A percentile compares a stretch with the other conserved stretches of the same genome.
phyloP scores from a whole-genome alignment of 1,284 basidiomycete species.

The Heterobasidion occidentale region DNA sequence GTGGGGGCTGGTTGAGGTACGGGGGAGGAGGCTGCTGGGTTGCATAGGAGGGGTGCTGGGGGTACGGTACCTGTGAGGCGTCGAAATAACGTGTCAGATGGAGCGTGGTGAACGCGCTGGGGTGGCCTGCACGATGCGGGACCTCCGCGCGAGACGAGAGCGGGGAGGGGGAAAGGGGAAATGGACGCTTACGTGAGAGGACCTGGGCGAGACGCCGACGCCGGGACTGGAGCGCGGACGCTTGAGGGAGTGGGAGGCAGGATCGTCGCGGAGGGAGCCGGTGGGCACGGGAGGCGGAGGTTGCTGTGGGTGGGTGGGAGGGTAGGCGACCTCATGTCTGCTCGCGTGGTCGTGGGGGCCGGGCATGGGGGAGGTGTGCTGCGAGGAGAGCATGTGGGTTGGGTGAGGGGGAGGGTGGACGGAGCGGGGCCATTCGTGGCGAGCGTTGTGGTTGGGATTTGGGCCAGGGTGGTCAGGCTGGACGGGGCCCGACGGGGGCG shows the following conservation, averaged over 20 bases:
- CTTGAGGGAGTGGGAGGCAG: constrained; percentile 3
- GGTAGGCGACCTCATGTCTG: constrained; percentile 7
- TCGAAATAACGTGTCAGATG: constrained; percentile 14
- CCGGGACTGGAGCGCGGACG: constrained; percentile 21
- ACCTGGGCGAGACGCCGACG: constrained; percentile 25
- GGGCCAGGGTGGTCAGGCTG: constrained; percentile 9
- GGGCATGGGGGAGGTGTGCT: constrained; percentile 7
- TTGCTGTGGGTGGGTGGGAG: constrained; percentile 6
- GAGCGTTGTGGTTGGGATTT: constrained; percentile 7
- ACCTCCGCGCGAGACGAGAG: constrained; percentile 7
- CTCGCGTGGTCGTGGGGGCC: constrained; percentile 8
- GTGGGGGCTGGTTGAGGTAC: constrained; percentile 16
- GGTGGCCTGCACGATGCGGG: too few species aligned
- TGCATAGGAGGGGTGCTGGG: constrained; percentile 15
- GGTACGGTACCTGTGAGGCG: constrained; percentile 10
- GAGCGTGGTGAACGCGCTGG: constrained; percentile 15
- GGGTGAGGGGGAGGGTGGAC: constrained; percentile 11
- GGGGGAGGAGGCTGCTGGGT: constrained; percentile 19
- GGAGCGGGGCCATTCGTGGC: constrained; percentile 12
- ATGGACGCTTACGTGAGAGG: constrained; percentile 27
- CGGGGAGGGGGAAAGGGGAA: constrained; percentile 3
- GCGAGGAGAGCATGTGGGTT: constrained; percentile 9
- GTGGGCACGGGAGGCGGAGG: constrained; percentile 6
- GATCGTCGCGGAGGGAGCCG: constrained; percentile 14
- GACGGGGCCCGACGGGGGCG: constrained; percentile 11